Evolutionary conservation across 2,329 filamentous ascomycete genomes (phyloP), one percentile per base, ranked within the genome.

Genomic region (Berkeleyomyces basicola): DNA sequence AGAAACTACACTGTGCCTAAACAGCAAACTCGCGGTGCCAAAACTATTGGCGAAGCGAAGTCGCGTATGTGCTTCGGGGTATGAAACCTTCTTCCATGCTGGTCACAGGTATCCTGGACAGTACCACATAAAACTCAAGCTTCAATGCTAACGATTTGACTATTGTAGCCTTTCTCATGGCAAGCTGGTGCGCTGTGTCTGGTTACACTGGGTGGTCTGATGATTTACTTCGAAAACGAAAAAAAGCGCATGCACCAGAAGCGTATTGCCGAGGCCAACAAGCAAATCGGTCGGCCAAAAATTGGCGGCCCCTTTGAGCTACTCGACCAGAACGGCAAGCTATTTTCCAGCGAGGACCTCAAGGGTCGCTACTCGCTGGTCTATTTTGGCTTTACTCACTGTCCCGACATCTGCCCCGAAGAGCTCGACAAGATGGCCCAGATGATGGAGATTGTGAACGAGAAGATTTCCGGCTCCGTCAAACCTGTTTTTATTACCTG

Each of bases 401-500:
- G 93, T 73, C 93, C 93, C 33, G 93, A 99, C 72, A 99, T 99
- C 72, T 99, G 93, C 77, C 93, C 93, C 42, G 93, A 99, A 71
- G 93, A 99, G 76, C 86, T 99, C 69, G 93, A 99, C 77, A 99
- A 99, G 78, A 96, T 99, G 91, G 88, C 92, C n/a, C 80, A 81
- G 64, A 96, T 97, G 83, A 87, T 95, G 70, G 90, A 99, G 71
- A 77, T 82, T 5, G 79, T 86, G 53, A 77, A 84, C 67, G 76
- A 75, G 59, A 74, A 79, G 68, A 69, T 71, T 3, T 78, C 80
- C 2, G 74, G 73, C 63, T 69, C 78, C 59, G 75, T 96, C 67
- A 77, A 85, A 39, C 89, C 92, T 37, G 79, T 99, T 64, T 97
- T 99, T 74, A 89, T 99, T 67, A 95, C 90, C 55, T 97, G 93